phyloP scores from a whole-genome alignment of 163 green algal genomes.

The Chlamydomonas reinhardtii region DNA sequence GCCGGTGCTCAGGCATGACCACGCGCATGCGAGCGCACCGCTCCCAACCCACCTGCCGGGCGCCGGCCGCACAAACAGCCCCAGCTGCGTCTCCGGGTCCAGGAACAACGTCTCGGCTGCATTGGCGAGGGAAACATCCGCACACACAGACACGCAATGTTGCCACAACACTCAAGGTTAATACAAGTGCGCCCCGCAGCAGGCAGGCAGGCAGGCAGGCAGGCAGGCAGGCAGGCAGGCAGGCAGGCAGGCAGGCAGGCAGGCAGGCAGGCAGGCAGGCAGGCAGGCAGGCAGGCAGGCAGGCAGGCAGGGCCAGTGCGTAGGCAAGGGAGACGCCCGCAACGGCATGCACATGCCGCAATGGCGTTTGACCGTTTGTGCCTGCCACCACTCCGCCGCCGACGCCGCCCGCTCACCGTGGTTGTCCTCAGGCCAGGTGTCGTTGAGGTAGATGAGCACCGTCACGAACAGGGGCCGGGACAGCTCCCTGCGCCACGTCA shows the following conservation, averaged over 20 bases:
- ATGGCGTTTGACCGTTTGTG: no score
- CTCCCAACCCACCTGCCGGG: conserved; percentile 58
- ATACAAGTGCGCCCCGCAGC: no score
- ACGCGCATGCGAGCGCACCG: no score
- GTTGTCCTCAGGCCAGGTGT: conserved; percentile 74
- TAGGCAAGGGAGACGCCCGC: no score
- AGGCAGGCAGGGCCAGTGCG: no score
- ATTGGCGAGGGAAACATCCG: no score
- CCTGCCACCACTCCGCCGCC: no score
- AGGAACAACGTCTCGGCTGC: conserved; percentile 81
- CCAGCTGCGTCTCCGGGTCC: conserved; percentile 69
- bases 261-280: neutral
- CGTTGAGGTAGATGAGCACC: conserved; percentile 84
- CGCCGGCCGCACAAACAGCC: conserved; percentile 67
- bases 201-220: neutral
- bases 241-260: neutral
- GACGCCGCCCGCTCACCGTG: conserved; percentile 59
- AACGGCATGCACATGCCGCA: no score
- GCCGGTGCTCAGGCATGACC: no score
- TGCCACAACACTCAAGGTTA: no score
- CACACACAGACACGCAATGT: no score
- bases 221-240: neutral
- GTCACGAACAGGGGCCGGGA: conserved; percentile 77
- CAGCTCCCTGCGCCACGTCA: conserved; percentile 57
- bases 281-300: neutral